These are phyloP conservation scores for Phytophthora cryptogea DNA, from an alignment of 352 stramenopile species.

Conservation along the genomic window DNA sequence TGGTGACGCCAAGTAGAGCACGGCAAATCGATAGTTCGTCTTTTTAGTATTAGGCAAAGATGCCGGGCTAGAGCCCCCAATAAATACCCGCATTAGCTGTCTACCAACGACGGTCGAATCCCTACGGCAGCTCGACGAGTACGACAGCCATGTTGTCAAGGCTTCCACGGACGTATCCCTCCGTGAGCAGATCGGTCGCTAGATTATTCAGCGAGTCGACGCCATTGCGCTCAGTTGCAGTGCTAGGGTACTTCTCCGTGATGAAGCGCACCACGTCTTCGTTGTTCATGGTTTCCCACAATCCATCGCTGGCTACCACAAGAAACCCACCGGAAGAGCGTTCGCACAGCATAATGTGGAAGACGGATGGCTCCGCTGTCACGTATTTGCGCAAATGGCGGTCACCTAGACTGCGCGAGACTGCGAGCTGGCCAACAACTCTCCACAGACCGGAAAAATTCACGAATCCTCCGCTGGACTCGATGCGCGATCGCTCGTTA, in stretches of 20 bases:
- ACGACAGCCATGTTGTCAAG: conserved; percentile 95
- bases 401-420: conserved; percentile 93
- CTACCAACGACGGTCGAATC: conserved; percentile 3
- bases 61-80: conserved; percentile 17
- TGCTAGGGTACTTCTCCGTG: conserved; percentile 17
- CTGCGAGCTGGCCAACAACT: conserved; percentile 91
- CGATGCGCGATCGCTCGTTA: conserved; percentile 59
- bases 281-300: conserved; percentile 77
- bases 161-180: conserved; percentile 94
- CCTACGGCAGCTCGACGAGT: conserved; percentile 35
- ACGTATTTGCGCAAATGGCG: conserved; percentile 82
- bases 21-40: conserved; percentile 3
- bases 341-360: conserved; percentile 36
- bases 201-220: conserved; percentile 60
- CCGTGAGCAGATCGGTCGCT: conserved; percentile 81
- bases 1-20: conserved; percentile 38
- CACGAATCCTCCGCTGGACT: conserved; percentile 80
- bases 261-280: conserved; percentile 58
- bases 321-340: conserved; percentile 27
- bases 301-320: conserved; percentile 73
- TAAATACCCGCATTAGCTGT: conserved; percentile 25
- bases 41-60: conserved; percentile 17
- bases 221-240: conserved; percentile 40
- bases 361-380: conserved; percentile 81
- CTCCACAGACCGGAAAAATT: conserved; percentile 73